These are phyloP conservation scores for Saussurea involucrata DNA, from an alignment of 129 eudicot genomes.

Conservation along the genomic window DNA sequence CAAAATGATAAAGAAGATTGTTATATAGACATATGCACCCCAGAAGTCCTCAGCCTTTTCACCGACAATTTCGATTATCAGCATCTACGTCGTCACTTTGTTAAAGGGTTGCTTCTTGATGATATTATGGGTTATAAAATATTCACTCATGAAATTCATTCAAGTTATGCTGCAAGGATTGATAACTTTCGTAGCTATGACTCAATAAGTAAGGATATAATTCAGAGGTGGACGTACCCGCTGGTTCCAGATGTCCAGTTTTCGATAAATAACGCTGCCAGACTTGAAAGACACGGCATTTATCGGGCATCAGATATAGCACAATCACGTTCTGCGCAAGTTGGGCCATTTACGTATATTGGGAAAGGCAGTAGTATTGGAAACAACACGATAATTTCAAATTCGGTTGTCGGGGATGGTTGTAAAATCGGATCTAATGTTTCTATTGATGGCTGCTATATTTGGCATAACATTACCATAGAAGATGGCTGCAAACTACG, in stretches of 20 bases:
- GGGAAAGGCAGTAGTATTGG: slow-evolving; percentile 75
- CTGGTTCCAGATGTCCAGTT: slow-evolving; percentile 89
- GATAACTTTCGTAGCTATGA: slow-evolving; percentile 89
- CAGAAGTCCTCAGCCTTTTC: slow-evolving; percentile 84
- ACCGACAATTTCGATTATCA: slow-evolving; percentile 96
- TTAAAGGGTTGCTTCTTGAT: slow-evolving; percentile 87
- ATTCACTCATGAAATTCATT: slow-evolving; percentile 84
- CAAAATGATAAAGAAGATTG: slow-evolving; percentile 96
- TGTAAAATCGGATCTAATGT: slow-evolving; percentile 82
- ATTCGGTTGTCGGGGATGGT: slow-evolving; percentile 83
- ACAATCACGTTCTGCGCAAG: slow-evolving; percentile 60
- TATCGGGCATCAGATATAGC: slow-evolving; percentile 66
- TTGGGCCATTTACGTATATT: slow-evolving; percentile 78
- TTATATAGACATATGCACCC: slow-evolving; percentile 90
- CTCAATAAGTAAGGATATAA: slow-evolving; percentile 85
- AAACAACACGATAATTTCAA: slow-evolving; percentile 52
- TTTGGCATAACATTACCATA: slow-evolving; percentile 78
- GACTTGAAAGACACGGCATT: slow-evolving; percentile 73
- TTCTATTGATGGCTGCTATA: slow-evolving; percentile 77
- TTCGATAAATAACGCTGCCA: slow-evolving; percentile 39
- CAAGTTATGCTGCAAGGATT: slow-evolving; percentile 89
- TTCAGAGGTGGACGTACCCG: slow-evolving; percentile 97
- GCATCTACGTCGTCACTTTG: slow-evolving; percentile 91
- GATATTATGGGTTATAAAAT: slow-evolving; percentile 95
- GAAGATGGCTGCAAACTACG: slow-evolving; percentile 78